Base-by-base conservation (phyloP, 2,329 filamentous ascomycete genomes). In the Penicillium sp. region DNA sequence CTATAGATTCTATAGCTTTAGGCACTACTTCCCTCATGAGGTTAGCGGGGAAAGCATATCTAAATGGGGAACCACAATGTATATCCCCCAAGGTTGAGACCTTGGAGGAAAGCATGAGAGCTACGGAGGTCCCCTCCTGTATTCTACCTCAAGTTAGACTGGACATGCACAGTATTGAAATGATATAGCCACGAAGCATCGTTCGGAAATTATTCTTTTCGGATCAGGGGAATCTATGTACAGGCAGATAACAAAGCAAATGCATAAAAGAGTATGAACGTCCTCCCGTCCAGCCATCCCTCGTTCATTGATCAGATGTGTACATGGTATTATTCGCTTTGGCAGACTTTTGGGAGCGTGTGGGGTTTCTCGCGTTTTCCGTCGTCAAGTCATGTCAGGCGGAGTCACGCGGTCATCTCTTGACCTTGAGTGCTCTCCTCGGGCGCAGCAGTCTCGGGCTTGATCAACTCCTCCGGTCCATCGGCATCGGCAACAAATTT, bases 401-500 rank as follows among this genome's bases (percentile, higher is more conserved):
- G 62, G 38, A 65, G 62, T 66, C 63, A 74, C 44, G 70, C 70
- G 46, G 65, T 65, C 42, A 73, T 56, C 58, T 72, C 66, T 50
- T 67, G 65, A 53, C 53, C 61, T 48, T 70, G 66, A 16, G 67
- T 57, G 32, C 60, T 60, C n/a, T 73, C 68, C 41, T 50, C 40
- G n/a, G 38, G 38, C 31, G 54, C 45, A 31, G 54, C 45, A 31
- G 58, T 53, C 34, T 79, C 80, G 39, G 89, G 86, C 55, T 90
- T 82, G 57, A 95, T 85, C 48, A 90, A 76, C 75, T 96, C 90
- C 69, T 90, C 87, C 27, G 79, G 77, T 16, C 61, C 75, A 5
- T 80, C 78, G 45, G 90, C 87, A 54, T 90, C 86, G 0, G 62
- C 65, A 47, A 93, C 86, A 75, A 96, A 97, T 69, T 90, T 93